Percentiles rank a stretch among this genome's conserved stretches.
phyloP scores from a whole-genome alignment of 495 filamentous ascomycete species.

The Aspergillus cavernicola region DNA sequence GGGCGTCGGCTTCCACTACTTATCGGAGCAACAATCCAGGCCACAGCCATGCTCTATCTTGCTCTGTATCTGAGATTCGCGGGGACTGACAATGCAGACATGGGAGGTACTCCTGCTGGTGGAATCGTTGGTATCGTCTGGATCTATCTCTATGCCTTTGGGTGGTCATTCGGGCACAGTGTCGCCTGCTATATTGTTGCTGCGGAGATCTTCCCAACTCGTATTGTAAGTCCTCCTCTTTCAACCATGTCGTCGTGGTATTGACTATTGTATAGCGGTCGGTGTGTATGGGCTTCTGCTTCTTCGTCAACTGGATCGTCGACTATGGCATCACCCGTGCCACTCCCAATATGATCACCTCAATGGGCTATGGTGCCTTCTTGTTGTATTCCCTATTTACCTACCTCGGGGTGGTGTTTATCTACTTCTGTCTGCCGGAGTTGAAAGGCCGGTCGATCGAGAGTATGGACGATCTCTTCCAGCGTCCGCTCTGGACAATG shows the following conservation, averaged over 20 bases:
- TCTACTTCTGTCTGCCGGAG: conserved; percentile 29
- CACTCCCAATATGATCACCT: conserved; percentile 27
- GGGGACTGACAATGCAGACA: conserved; percentile 46
- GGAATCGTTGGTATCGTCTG: conserved; percentile 56
- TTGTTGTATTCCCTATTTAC: conserved; percentile 25
- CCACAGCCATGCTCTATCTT: conserved; percentile 66
- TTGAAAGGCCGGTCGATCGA: conserved; percentile 32
- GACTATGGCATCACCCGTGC: conserved; percentile 26
- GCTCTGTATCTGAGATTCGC: conserved; percentile 46
- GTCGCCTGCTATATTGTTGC: conserved; percentile 26
- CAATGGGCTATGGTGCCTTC: conserved; percentile 29
- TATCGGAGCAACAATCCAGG: conserved; percentile 60
- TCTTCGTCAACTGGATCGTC: conserved; percentile 25
- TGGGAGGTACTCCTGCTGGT: conserved; percentile 34
- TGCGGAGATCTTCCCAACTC: conserved; percentile 24
- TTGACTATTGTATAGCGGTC: conserved; percentile 3
- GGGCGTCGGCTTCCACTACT: conserved; percentile 53
- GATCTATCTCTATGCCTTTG: conserved; percentile 63
- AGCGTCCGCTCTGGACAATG: conserved; percentile 30
- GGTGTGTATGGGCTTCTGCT: conserved; percentile 18
- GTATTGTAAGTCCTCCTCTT: conserved; percentile 19
- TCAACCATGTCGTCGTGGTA: too few species aligned
- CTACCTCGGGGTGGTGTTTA: conserved; percentile 25
- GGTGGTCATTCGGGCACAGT: conserved; percentile 27
- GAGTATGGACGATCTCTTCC: conserved; percentile 35